phyloP scores from a whole-genome alignment of 495 filamentous ascomycete genomes.

The Penicillium lagena region DNA sequence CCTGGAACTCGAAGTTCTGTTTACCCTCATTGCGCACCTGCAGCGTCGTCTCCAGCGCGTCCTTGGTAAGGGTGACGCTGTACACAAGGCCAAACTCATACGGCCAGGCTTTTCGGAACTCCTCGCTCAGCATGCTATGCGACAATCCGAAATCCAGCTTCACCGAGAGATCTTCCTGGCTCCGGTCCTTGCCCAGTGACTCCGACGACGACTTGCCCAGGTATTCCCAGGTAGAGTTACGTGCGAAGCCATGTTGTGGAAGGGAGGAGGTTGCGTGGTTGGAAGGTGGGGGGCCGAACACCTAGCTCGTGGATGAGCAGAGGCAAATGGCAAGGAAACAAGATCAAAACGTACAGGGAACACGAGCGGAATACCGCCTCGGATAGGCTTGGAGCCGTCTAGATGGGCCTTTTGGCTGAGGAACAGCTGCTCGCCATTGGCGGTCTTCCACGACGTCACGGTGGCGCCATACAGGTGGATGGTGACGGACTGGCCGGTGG shows the following conservation, averaged over 20 bases:
- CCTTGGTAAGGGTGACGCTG: slow-evolving; percentile 73
- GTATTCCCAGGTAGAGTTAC: slow-evolving; percentile 65
- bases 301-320: slow-evolving; percentile 38
- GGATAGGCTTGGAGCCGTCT: slow-evolving; percentile 58
- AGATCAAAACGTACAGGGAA: slow-evolving; percentile 66
- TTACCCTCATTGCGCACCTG: slow-evolving; percentile 77
- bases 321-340: background rate
- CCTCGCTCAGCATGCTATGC: slow-evolving; percentile 57
- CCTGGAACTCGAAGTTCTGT: slow-evolving; percentile 81
- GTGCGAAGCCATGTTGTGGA: slow-evolving; percentile 94
- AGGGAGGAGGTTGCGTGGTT: slow-evolving; percentile 66
- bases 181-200: slow-evolving; percentile 42
- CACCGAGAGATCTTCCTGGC: slow-evolving; percentile 54
- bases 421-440: slow-evolving; percentile 82
- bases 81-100: slow-evolving; percentile 87
- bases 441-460: slow-evolving; percentile 80
- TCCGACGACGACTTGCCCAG: slow-evolving; percentile 62
- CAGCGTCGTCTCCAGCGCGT: slow-evolving; percentile 71
- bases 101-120: slow-evolving; percentile 63
- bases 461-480: slow-evolving; percentile 90
- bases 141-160: slow-evolving; percentile 95
- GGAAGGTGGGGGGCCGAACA: slow-evolving; percentile 78
- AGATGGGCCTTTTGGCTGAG: slow-evolving; percentile 68
- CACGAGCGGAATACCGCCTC: slow-evolving; percentile 78
- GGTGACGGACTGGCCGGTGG: slow-evolving; percentile 78